A percentile compares a stretch with the other conserved stretches of the same genome.
phyloP scores from a whole-genome alignment of 371 early-diverging fungal genomes.

The Edhazardia aedis region DNA sequence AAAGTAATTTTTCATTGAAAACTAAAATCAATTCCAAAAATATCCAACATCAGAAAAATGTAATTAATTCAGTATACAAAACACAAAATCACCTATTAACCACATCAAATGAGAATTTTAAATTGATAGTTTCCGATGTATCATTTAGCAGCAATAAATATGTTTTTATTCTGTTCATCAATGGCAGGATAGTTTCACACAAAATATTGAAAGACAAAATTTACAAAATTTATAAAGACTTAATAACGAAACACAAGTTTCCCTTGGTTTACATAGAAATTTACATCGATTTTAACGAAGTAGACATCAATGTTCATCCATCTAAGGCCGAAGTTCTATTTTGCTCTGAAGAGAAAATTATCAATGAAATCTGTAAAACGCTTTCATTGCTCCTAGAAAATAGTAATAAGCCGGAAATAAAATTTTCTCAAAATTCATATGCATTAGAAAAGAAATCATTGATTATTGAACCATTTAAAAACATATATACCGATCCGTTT shows the following conservation, averaged over 20 bases:
- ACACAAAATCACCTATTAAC: neutral
- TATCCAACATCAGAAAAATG: neutral
- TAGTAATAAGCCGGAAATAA: neutral
- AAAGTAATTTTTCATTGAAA: neutral
- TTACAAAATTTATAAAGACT: constrained; percentile 17
- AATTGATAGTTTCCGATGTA: constrained; percentile 6
- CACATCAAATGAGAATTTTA: neutral
- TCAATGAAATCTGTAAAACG: constrained; percentile 3
- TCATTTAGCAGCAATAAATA: constrained; percentile 3
- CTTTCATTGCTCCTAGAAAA: neutral
- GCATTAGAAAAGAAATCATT: neutral
- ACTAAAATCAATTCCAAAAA: neutral
- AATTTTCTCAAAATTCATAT: neutral
- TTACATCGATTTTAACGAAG: constrained; percentile 1
- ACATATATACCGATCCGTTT: neutral
- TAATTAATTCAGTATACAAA: constrained; percentile 2
- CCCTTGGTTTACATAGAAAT: constrained; percentile 40
- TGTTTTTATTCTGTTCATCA: constrained; percentile 28
- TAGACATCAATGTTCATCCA: constrained; percentile 46
- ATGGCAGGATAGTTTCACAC: constrained; percentile 32
- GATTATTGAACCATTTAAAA: neutral
- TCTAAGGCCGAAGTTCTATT: constrained; percentile 40
- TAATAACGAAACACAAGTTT: constrained; percentile 24
- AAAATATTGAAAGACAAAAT: constrained; percentile 22
- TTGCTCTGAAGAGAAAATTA: constrained; percentile 10